Evolutionary conservation across 495 filamentous ascomycete species (phyloP).

Genomic region (Neurospora hispaniola): DNA sequence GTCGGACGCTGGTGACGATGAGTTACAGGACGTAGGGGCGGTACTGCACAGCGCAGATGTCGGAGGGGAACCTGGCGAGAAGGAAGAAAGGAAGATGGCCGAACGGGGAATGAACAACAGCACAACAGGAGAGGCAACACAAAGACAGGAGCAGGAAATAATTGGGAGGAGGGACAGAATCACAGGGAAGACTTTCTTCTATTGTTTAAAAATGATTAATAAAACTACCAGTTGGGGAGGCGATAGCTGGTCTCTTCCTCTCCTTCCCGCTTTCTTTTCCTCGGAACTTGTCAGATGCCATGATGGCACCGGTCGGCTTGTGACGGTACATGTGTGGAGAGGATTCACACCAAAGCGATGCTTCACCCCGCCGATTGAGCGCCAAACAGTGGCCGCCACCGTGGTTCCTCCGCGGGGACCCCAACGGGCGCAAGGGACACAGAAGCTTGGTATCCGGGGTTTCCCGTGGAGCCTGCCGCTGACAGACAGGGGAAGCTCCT

Average conservation of each 20-base stretch:
- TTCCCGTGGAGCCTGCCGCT: neutral
- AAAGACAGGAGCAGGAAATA: neutral
- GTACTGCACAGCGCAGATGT: neutral
- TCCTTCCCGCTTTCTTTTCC: neutral
- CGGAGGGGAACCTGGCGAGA: neutral
- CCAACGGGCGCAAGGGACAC: neutral
- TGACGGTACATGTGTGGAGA: constrained; percentile 17
- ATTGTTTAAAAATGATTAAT: neutral
- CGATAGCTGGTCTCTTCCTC: neutral
- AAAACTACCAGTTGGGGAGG: neutral
- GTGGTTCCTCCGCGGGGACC: constrained; percentile 1
- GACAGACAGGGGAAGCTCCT: neutral
- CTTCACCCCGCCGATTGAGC: constrained; percentile 5
- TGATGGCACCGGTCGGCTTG: constrained; percentile 26
- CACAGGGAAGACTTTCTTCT: neutral
- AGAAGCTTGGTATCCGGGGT: constrained; percentile 4
- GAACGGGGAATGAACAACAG: neutral
- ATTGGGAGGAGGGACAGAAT: neutral
- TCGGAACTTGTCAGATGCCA: neutral
- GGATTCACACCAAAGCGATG: neutral
- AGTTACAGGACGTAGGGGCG: neutral
- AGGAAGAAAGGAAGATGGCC: neutral
- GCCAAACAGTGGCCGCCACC: neutral
- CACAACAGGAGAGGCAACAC: neutral
- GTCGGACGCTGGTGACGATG: neutral